These are phyloP conservation scores for Carpinus viminea DNA, from an alignment of 306 rosid genomes.

Conservation along the genomic window DNA sequence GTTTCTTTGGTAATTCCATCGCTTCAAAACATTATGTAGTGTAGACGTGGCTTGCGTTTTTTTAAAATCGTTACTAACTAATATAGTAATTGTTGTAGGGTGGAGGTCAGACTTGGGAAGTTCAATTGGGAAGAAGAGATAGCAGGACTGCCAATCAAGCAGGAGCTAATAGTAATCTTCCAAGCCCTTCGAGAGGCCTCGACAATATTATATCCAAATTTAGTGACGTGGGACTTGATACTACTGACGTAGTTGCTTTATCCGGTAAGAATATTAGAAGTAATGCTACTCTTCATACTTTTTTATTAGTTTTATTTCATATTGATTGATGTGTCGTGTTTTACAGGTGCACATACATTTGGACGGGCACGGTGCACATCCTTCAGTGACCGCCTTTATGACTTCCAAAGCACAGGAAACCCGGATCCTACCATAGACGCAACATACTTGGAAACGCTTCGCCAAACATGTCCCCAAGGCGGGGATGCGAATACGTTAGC, in stretches of 20 bases:
- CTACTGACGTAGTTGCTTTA: constrained; percentile 36
- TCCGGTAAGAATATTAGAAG: constrained; percentile 23
- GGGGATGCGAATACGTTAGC: constrained; percentile 7
- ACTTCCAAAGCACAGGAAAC: constrained; percentile 21
- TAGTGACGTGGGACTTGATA: constrained; percentile 14
- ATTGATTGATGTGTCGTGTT: no score
- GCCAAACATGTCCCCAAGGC: constrained; percentile 33
- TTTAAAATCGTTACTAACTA: neutral
- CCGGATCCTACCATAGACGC: constrained; percentile 39
- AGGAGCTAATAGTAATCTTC: constrained; percentile 27
- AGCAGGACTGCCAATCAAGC: constrained; percentile 30
- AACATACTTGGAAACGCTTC: constrained; percentile 29
- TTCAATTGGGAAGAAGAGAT: constrained; percentile 43
- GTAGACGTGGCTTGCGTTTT: no score
- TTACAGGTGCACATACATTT: constrained; percentile 49
- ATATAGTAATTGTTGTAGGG: constrained; percentile 4
- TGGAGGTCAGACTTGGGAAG: constrained; percentile 31
- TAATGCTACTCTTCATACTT: no score
- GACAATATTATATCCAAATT: neutral
- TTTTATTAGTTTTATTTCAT: no score
- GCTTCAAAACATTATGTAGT: no score
- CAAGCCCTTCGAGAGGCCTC: constrained; percentile 24
- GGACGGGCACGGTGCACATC: constrained; percentile 36
- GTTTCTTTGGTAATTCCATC: constrained; percentile 32
- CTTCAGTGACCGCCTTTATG: constrained; percentile 21